These are phyloP conservation scores for Colletotrichum plurivorum DNA, from an alignment of 2,329 filamentous ascomycete species.

Conservation along the genomic window DNA sequence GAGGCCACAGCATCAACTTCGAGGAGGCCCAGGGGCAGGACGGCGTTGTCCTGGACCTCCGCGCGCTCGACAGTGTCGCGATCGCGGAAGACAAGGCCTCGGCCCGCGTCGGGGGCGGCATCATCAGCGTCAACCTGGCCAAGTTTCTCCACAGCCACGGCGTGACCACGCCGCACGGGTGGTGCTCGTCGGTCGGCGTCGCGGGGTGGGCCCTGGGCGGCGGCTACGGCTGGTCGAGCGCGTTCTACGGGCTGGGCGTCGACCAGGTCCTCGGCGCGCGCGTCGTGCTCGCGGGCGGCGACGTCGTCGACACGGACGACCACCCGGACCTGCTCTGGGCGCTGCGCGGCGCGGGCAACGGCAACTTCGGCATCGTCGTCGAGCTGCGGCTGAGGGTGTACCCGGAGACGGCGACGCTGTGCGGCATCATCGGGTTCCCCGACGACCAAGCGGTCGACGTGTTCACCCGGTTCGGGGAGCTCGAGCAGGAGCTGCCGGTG, in stretches of 20 bases:
- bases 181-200: constrained; percentile 46
- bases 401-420: constrained; percentile 40
- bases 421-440: constrained; percentile 26
- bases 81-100: constrained; percentile 37
- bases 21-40: constrained; percentile 27
- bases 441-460: constrained; percentile 46
- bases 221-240: constrained; percentile 51
- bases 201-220: constrained; percentile 53
- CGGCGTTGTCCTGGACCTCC: constrained; percentile 39
- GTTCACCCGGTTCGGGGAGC: neutral
- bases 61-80: constrained; percentile 28
- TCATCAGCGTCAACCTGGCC: constrained; percentile 32
- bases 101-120: constrained; percentile 38
- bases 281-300: constrained; percentile 54
- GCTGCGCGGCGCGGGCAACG: constrained; percentile 56
- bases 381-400: constrained; percentile 58
- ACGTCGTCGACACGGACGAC: constrained; percentile 53
- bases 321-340: constrained; percentile 49
- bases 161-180: constrained; percentile 32
- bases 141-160: constrained; percentile 32
- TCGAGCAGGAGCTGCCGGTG: constrained; percentile 46
- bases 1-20: constrained; percentile 37
- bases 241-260: constrained; percentile 51
- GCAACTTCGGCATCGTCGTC: constrained; percentile 54
- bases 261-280: constrained; percentile 55